Evolutionary conservation across 169 alveolate species (phyloP).

Genomic region (Plasmodium relictum): DNA sequence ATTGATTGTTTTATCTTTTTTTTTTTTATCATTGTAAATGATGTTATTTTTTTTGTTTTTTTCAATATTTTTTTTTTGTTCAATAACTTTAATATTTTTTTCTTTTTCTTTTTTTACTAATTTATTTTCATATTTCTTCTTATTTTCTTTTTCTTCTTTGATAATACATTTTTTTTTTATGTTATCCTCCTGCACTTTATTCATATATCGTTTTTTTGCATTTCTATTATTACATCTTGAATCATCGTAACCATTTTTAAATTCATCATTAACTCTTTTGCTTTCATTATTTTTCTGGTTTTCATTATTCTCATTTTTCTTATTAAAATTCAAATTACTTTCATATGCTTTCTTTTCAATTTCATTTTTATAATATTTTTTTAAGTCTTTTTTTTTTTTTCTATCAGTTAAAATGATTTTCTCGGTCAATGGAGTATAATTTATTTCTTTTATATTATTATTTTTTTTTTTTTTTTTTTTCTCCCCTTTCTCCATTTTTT

Average conservation of each 20-base stretch:
- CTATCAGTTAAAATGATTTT: conserved; percentile 38
- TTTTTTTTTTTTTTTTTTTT: conserved; percentile 12
- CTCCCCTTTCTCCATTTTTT: conserved; percentile 7
- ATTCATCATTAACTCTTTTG: not conserved
- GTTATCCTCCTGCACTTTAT: too few species aligned
- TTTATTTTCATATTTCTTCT: not conserved
- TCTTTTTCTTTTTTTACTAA: not conserved
- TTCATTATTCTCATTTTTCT: conserved; percentile 5
- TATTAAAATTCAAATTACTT: not conserved
- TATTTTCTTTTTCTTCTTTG: not conserved
- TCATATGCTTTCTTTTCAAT: conserved; percentile 5
- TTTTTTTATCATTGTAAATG: not conserved
- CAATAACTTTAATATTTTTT: not conserved
- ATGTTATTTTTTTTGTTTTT: not conserved
- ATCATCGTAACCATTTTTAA: not conserved
- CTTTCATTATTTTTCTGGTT: conserved; percentile 6
- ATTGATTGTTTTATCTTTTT: not conserved
- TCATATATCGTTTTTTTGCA: not conserved
- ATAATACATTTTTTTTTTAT: conserved; percentile 4
- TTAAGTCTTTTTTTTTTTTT: conserved; percentile 55
- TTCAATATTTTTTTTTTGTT: not conserved
- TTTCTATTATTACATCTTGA: conserved; percentile 10
- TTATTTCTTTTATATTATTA: conserved; percentile 2
- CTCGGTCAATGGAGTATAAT: not conserved
- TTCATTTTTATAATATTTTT: conserved; percentile 18